A percentile compares a stretch with the other conserved stretches of the same genome.
Evolutionary conservation across 306 rosid species (phyloP).

Genomic region (Quercus dentata): DNA sequence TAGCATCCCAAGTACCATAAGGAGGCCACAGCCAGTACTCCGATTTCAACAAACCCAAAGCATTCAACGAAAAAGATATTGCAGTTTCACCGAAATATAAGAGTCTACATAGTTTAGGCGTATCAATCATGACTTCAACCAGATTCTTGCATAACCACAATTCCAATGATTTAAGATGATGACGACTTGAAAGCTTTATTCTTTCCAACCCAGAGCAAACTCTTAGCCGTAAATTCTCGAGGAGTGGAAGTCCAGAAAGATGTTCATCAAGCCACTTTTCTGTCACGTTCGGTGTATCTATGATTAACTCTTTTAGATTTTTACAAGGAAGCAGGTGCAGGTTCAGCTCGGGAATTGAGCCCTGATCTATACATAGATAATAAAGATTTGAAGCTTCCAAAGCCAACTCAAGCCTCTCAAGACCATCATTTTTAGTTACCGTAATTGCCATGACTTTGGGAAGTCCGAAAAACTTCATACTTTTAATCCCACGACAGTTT

Average conservation of each 20-base stretch:
- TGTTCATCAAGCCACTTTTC: slow-evolving; percentile 20
- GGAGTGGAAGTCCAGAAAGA: slow-evolving; percentile 17
- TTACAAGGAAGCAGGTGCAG: background rate
- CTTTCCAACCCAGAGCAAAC: slow-evolving; percentile 20
- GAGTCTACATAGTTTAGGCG: slow-evolving; percentile 18
- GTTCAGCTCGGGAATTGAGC: background rate
- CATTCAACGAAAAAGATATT: no score
- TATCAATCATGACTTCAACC: slow-evolving; percentile 19
- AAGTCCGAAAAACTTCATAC: no score
- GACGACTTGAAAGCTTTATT: slow-evolving; percentile 27
- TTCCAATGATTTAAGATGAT: slow-evolving; percentile 11
- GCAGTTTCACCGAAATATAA: background rate
- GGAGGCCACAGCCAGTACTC: no score
- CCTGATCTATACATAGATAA: background rate
- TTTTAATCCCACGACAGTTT: no score
- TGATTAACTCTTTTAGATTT: background rate
- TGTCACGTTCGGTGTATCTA: background rate
- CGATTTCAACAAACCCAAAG: no score
- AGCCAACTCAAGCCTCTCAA: no score
- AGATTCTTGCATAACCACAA: background rate
- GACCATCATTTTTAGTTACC: rapidly evolving
- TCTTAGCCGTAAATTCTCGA: slow-evolving; percentile 20
- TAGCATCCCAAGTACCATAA: background rate
- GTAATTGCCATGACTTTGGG: no score
- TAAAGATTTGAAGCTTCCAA: background rate